Base-by-base conservation (phyloP, 177 flowering plant species). In the Vitis hybrid region DNA sequence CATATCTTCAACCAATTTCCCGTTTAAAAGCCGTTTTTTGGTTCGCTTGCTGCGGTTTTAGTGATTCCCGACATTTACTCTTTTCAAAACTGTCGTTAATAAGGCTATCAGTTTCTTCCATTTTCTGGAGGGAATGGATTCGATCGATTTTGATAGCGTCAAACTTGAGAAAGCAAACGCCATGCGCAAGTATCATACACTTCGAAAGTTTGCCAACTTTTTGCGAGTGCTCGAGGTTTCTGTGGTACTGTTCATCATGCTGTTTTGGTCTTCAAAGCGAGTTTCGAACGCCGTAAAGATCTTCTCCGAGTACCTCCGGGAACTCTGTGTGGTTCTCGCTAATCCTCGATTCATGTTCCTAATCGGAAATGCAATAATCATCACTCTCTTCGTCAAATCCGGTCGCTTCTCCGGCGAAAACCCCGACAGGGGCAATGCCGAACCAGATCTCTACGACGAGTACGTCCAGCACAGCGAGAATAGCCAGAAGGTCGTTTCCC, bases 331-430 rank as follows among this genome's bases (percentile, higher is more conserved):
- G 14, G 49, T 56, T 11, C n/a, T 48, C 8, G 12, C 57, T 17
- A 67, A 62, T 15, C 56, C 70, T 10, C 70, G 21, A 27, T 56
- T 30, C 15, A 30, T 67, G 12, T 67, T 67, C 52, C 12, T 67
- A 30, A 67, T 67, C 15, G 70, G 62, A 21, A 67, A 67, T 52
- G 21, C 57, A 52, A 67, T 67, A 46, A 46, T 67, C 24, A 17
- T 67, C 69, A 57, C 69, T 91, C 71, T 91, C 62, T 21, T 82
- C 59, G 48, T n/a, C 32, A 51, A 79, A 79, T 32, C 72, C 77
- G n/a, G 57, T 54, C 15, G 17, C 65, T 74, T 64, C n/a, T 65
- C 75, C 64, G 48, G 62, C 52, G 19, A 46, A 11, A 57, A 50
- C 24, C 30, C 30, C 27, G 15, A 8, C 40, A 40, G 27, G 7